A percentile compares a stretch with the other conserved stretches of the same genome.
phyloP scores from a whole-genome alignment of 768 basidiomycete genomes.

The Macrolepiota albuminosa region DNA sequence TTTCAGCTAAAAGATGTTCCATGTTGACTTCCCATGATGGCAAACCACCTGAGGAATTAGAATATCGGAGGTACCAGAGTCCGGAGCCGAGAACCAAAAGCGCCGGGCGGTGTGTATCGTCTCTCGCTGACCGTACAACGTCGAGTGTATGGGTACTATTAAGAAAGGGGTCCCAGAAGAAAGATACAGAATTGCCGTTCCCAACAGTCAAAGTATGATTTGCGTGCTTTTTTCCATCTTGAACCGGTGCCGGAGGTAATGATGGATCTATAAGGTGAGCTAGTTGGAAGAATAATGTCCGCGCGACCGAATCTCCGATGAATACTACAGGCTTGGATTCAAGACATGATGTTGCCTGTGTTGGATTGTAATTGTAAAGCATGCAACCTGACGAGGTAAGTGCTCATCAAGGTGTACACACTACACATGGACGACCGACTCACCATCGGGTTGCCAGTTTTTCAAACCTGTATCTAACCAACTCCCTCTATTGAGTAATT shows the following conservation, averaged over 20 bases:
- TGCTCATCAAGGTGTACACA: slow-evolving; percentile 6
- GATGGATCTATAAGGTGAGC: slow-evolving; percentile 54
- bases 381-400: slow-evolving; percentile 62
- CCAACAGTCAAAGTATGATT: slow-evolving; percentile 49
- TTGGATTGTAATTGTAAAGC: slow-evolving; percentile 57
- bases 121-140: slow-evolving; percentile 28
- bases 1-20: slow-evolving; percentile 53
- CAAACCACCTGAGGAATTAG: slow-evolving; percentile 66
- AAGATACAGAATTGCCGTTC: slow-evolving; percentile 46
- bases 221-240: slow-evolving; percentile 63
- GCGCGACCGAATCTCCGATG: slow-evolving; percentile 80
- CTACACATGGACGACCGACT: slow-evolving; percentile 14
- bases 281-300: slow-evolving; percentile 75
- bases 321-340: slow-evolving; percentile 63
- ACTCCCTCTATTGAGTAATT: slow-evolving; percentile 64
- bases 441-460: slow-evolving; percentile 90
- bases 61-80: slow-evolving; percentile 84
- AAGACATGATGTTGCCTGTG: slow-evolving; percentile 52
- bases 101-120: slow-evolving; percentile 34
- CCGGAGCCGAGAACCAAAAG: slow-evolving; percentile 83
- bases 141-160: slow-evolving; percentile 55
- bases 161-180: slow-evolving; percentile 86
- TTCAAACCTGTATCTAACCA: slow-evolving; percentile 67
- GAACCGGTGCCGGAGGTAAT: slow-evolving; percentile 45
- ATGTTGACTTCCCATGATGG: slow-evolving; percentile 74